Conservation (phyloP, 2,329 filamentous ascomycete genomes). For the Fusarium clavum region DNA sequence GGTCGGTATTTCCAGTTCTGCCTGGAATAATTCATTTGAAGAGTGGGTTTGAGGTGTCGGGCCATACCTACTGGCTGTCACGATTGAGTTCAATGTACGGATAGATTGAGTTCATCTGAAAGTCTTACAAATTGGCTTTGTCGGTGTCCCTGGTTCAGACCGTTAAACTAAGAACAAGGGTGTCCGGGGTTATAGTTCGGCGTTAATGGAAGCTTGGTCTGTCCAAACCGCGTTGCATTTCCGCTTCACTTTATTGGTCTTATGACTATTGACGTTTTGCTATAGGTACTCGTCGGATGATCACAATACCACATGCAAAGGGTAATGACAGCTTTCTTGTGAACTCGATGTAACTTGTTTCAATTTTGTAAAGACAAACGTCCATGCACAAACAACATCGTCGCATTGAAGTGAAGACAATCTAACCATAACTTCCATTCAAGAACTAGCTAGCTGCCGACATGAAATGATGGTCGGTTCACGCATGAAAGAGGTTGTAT, state of each 20-base stretch:
- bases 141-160: background rate
- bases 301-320: background rate
- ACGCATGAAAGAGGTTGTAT: background rate
- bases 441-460: background rate
- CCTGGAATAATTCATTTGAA: background rate
- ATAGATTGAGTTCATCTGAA: no score
- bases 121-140: background rate
- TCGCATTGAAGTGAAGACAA: rapidly evolving
- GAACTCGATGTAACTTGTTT: background rate
- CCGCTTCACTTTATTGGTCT: background rate
- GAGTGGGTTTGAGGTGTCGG: background rate
- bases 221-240: background rate
- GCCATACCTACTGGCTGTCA: no score
- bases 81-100: background rate
- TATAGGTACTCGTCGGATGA: background rate
- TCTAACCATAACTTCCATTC: background rate
- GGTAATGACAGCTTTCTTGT: background rate
- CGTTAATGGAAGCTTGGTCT: background rate
- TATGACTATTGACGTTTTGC: background rate
- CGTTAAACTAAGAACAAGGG: background rate
- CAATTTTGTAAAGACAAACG: background rate
- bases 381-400: no score
- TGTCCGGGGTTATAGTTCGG: background rate
- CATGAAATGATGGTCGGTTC: background rate
- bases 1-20: background rate